Base-by-base conservation (phyloP, 371 early-diverging fungal genomes). In the Cokeromyces recurvatus region DNA sequence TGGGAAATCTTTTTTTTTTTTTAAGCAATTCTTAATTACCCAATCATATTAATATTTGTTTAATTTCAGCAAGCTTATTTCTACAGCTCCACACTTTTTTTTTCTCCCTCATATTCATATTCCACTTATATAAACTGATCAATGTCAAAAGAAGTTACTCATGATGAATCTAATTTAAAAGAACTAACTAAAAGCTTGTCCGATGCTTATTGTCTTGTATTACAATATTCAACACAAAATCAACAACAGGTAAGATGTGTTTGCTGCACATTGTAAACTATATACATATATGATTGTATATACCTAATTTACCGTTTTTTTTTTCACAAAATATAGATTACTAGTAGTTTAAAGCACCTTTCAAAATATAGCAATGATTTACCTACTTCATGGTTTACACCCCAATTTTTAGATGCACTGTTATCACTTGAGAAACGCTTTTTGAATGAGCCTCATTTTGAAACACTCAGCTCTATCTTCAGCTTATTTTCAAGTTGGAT, bases 361-460 rank as follows among this genome's bases (percentile, higher is more conserved):
- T 36, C 68, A 16, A 57, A 55, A 20, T 65, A 75, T 36, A 65
- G 63, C 44, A 53, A 66, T 10, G 67, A 75, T 37, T 46, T 75
- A 4, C 76, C 76, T 3, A 34, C 65, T 16, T 56, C 72, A 12
- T 75, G 76, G 76, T 75, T 71, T 22, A 69, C 72, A 0, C 32
- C 52, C 1, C 42, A 55, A 2, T 51, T 75, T 11, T 6, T 71
- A 3, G 53, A 59, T 22, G 37, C 55, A 2, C 35, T 66, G 1
- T 17, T 64, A 8, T 16, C 23, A 12, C 29, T 72, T 6, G 47
- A 53, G 3, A 51, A 45, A 3, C 27, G 40, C 41, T 53, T 32
- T 23, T 3, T 27, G 19, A 22, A 12, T 4, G 15, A 37, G 19
- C n/a, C 25, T 8, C 32, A 43, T 14, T 17, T 25, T 19, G 20